Evolutionary conservation across 2,329 filamentous ascomycete genomes (phyloP).

Genomic region (Calonectria montana): DNA sequence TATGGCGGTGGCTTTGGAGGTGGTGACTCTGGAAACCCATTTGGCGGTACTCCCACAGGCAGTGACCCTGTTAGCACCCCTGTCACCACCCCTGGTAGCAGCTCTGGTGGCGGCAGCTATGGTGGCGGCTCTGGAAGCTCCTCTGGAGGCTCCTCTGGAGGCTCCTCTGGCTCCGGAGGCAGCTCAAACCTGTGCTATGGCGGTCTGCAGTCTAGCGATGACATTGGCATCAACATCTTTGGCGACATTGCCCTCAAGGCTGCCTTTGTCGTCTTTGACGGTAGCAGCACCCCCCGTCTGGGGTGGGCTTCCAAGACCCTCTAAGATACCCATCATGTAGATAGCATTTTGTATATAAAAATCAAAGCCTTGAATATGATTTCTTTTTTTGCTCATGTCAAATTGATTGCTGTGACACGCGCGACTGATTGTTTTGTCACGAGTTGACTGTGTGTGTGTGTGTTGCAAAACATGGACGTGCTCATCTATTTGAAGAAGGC

Average conservation of each 20-base stretch:
- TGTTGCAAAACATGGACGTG: neutral
- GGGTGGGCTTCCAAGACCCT: slow-evolving; percentile 37
- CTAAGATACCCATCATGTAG: neutral
- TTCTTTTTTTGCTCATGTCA: neutral
- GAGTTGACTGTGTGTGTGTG: neutral
- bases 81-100: neutral
- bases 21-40: neutral
- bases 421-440: neutral
- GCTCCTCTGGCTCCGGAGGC: neutral
- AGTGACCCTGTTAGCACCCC: neutral
- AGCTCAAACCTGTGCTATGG: slow-evolving; percentile 65
- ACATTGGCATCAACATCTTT: slow-evolving; percentile 65
- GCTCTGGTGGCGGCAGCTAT: neutral
- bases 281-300: slow-evolving; percentile 27
- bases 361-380: neutral
- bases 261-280: slow-evolving; percentile 69
- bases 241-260: slow-evolving; percentile 72
- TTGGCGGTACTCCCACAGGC: neutral
- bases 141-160: slow-evolving; percentile 33
- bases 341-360: neutral
- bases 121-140: neutral
- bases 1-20: neutral
- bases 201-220: slow-evolving; percentile 70
- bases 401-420: neutral
- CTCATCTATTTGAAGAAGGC: neutral